Evolutionary conservation across 306 rosid genomes (phyloP).

Genomic region (Vicia villosa): DNA sequence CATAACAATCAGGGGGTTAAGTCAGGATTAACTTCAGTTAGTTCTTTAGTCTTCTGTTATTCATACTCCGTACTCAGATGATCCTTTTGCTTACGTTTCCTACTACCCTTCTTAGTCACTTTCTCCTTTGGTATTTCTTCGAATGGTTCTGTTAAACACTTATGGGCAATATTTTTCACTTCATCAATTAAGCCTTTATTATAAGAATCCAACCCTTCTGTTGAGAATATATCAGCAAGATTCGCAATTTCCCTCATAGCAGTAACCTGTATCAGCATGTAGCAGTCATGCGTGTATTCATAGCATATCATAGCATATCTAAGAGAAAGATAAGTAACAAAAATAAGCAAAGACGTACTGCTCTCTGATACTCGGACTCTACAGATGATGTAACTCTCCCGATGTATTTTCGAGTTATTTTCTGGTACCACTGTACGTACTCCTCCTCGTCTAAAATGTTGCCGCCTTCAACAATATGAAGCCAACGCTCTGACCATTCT

Average conservation of each 20-base stretch:
- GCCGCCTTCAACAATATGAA: slow-evolving; percentile 45
- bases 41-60: slow-evolving; percentile 29
- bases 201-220: slow-evolving; percentile 66
- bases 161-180: slow-evolving; percentile 59
- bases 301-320: slow-evolving; percentile 16
- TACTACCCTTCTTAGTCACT: slow-evolving; percentile 52
- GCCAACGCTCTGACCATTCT: slow-evolving; percentile 65
- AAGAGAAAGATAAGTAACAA: slow-evolving; percentile 13
- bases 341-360: slow-evolving; percentile 46
- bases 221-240: slow-evolving; percentile 58
- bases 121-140: slow-evolving; percentile 59
- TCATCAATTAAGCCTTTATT: slow-evolving; percentile 59
- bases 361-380: slow-evolving; percentile 79
- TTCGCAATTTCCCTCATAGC: slow-evolving; percentile 72
- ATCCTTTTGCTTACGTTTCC: slow-evolving; percentile 66
- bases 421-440: slow-evolving; percentile 70
- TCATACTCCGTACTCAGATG: slow-evolving; percentile 29
- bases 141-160: slow-evolving; percentile 58
- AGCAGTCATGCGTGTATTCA: slow-evolving; percentile 13
- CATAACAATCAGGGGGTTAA: neutral
- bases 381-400: slow-evolving; percentile 73
- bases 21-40: slow-evolving; percentile 31
- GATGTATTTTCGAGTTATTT: slow-evolving; percentile 62
- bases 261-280: slow-evolving; percentile 47
- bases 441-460: slow-evolving; percentile 45